A percentile compares a stretch with the other conserved stretches of the same genome.
phyloP scores from a whole-genome alignment of 331 rosid genomes.

The Erythrophleum ivorense region DNA sequence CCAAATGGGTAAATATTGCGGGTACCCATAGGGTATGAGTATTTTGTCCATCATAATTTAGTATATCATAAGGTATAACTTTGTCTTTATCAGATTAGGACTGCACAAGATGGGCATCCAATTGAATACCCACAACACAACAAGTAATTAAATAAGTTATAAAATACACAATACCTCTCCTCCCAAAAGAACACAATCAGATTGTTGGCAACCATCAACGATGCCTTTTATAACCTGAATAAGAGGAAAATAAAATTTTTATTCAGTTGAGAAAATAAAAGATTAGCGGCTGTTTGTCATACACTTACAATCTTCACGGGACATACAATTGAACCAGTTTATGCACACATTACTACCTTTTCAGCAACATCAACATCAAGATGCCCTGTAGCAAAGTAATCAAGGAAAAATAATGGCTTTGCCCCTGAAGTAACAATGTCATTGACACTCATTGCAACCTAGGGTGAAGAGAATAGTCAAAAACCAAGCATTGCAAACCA shows the following conservation, averaged over 20 bases:
- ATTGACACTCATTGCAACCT: constrained; percentile 76
- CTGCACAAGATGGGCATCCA: constrained; percentile 3
- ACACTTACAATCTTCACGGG: neutral
- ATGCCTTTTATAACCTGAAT: constrained; percentile 84
- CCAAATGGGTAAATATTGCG: too few species aligned
- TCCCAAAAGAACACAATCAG: constrained; percentile 79
- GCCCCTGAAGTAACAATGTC: too few species aligned
- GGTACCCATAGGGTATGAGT: too few species aligned
- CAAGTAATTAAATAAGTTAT: neutral
- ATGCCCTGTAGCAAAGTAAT: constrained; percentile 85
- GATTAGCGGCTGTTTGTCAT: neutral
- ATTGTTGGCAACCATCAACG: constrained; percentile 81
- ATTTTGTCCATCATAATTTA: neutral
- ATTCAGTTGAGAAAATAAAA: neutral
- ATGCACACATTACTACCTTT: constrained; percentile 53
- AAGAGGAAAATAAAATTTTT: neutral
- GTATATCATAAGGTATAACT: too few species aligned
- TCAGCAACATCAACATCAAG: constrained; percentile 89
- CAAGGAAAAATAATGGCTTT: constrained; percentile 90
- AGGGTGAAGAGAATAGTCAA: neutral
- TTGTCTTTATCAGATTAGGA: constrained; percentile 5
- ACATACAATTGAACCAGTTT: constrained; percentile 3
- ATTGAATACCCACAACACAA: neutral
- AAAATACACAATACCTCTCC: constrained; percentile 75
- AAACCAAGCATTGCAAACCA: neutral